Base-by-base conservation (phyloP, 2,329 filamentous ascomycete species). In the Blumeria graminis region DNA sequence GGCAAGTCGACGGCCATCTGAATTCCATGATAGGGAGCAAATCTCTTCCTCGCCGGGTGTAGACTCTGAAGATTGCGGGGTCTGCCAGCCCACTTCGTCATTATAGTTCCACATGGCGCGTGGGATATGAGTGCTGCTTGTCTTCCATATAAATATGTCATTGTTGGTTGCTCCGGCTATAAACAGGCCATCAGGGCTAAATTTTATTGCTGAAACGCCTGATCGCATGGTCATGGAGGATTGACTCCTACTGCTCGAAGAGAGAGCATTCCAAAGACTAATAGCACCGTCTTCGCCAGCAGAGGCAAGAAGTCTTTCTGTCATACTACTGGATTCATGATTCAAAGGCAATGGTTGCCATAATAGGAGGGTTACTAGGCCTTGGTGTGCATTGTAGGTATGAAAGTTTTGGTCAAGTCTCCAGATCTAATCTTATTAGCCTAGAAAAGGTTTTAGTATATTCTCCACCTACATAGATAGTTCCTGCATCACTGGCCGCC, bases 271-370 rank as follows among this genome's bases (percentile, higher is more conserved):
- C 76, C 78, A 82, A 32, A 82, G 75, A 50, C 74, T 69, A 53
- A 82, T 79, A 10, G 75, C 75, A 28, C 77, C 77, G 61, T 82
- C 78, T 59, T 81, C 77, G 28, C 77, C 77, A 1, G 78, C 77
- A 7, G 79, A 78, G 57, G 81, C 71, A 3, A 82, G 68, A 28
- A 79, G 71, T 36, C 65, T 61, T 50, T 66, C 64, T 9, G 54
- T 32, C 11, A 61, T 59, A 60, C 80, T 76, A 54, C 74, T 73
- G 6, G 72, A 68, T 3, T 63, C 56, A 0, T 62, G 56, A 1
- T 65, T 65, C 13, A 66, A 62, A 57, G 72, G 70, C 16, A 76
- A 60, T 10, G 79, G 78, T 61, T 82, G 79, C 78, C 78, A 82
- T 58, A 73, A 70, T 59, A 82, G 69, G 3, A 74, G 71, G 0